Percentiles rank a stretch among this genome's conserved stretches.
phyloP scores from a whole-genome alignment of 768 basidiomycete species.

The Kwoniella shandongensis region DNA sequence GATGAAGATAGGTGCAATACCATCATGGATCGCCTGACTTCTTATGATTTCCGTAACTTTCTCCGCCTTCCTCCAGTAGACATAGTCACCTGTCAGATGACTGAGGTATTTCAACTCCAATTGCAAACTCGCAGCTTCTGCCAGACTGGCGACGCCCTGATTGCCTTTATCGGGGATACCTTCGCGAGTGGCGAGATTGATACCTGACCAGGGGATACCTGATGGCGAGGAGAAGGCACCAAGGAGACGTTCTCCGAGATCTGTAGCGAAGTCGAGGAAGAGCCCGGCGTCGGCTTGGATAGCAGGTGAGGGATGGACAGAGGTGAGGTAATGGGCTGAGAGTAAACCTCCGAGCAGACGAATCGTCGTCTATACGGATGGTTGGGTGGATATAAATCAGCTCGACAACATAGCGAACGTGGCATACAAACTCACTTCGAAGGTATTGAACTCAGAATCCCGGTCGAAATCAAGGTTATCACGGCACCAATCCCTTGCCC shows the following conservation, averaged over 20 bases:
- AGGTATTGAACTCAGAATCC: conserved; percentile 78
- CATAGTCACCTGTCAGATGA: conserved; percentile 69
- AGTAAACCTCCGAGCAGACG: conserved; percentile 87
- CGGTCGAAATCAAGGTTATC: conserved; percentile 70
- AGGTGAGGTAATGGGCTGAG: conserved; percentile 77
- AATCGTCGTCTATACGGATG: conserved; percentile 71
- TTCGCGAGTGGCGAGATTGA: conserved; percentile 67
- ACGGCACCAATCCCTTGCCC: conserved; percentile 76
- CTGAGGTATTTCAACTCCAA: conserved; percentile 89
- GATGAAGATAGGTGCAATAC: conserved; percentile 81
- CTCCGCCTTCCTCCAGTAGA: conserved; percentile 80
- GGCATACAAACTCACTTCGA: conserved; percentile 66
- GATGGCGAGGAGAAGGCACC: conserved; percentile 77
- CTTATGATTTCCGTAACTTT: conserved; percentile 72
- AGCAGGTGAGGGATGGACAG: conserved; percentile 32
- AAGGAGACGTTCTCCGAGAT: conserved; percentile 82
- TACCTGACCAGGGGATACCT: conserved; percentile 74
- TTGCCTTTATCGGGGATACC: conserved; percentile 67
- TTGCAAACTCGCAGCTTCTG: conserved; percentile 85
- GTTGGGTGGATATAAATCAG: background rate
- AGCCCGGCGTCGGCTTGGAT: conserved; percentile 59
- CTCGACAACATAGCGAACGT: background rate
- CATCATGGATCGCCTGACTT: conserved; percentile 63
- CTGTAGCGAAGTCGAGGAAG: conserved; percentile 72
- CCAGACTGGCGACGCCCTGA: conserved; percentile 68